Evolutionary conservation across 129 eudicot genomes (phyloP), one percentile per base, ranked within the genome.

Genomic region (Artemisia tridentata): DNA sequence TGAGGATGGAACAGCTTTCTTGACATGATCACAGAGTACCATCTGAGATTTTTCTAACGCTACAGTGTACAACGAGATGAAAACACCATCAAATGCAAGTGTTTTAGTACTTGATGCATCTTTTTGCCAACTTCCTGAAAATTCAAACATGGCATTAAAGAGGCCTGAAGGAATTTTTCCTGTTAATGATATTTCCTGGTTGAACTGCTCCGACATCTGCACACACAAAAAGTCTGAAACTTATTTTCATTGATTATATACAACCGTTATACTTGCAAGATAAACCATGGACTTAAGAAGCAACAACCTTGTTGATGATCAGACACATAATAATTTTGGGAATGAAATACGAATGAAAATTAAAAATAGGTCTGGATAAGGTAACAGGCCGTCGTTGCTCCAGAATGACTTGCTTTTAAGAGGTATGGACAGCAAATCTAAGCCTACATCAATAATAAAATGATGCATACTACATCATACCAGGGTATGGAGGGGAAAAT

Each of bases 161-260:
- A 82, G 96, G 48, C 98, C 98, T 2, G 92, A 89, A 78, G 98
- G 98, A 65, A 93, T 90, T 81, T 93, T 93, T 15, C 98, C 98
- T 2, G 95, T 83, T 81, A 93, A 79, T 0, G 98, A 89, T 66
- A 93, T 71, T 47, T 93, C 98, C 80, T 93, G 98, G 80, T 93
- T 93, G 59, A 89, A 83, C 67, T 93, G 98, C 71, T 93, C 98
- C 47, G 97, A 89, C 98, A 93, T 93, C 98, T 93, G 88, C 66
- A 67, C 3, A 11, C 57, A 38, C 79, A 57, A 68, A 29, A 5
- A 7, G 0, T 38, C 9, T 17, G 41, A 58, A 21, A 34, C 13
- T 59, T 46, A 18, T 43, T 2, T 9, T 8, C 17, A 54, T 4
- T 57, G 31, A 52, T n/a, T 15, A 69, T 38, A 21, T 10, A 19